Evolutionary conservation across 768 basidiomycete species (phyloP).

Genomic region (Tulasnella sp.): DNA sequence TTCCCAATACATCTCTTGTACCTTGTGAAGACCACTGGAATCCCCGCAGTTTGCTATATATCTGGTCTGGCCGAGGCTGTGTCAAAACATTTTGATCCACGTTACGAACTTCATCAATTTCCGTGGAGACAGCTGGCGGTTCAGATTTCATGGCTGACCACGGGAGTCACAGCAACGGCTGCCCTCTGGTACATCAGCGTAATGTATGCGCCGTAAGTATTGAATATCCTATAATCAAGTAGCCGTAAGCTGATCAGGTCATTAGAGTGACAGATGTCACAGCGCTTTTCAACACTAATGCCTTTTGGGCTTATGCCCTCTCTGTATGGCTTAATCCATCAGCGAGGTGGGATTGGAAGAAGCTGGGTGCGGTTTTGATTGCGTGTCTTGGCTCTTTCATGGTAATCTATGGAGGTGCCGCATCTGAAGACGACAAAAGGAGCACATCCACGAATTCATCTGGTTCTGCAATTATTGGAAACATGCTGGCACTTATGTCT

Average conservation of each 20-base stretch:
- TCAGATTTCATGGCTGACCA: conserved; percentile 35
- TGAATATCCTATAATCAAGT: neutral
- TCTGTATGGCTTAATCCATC: conserved; percentile 35
- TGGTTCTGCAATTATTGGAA: conserved; percentile 33
- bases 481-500: conserved; percentile 56
- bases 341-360: conserved; percentile 47
- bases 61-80: conserved; percentile 33
- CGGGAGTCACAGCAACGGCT: conserved; percentile 48
- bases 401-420: conserved; percentile 64
- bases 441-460: neutral
- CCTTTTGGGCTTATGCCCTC: conserved; percentile 84
- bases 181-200: conserved; percentile 68
- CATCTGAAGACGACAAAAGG: neutral
- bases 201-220: conserved; percentile 54
- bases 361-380: conserved; percentile 56
- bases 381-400: conserved; percentile 70
- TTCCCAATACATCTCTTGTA: conserved; percentile 72
- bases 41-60: conserved; percentile 38
- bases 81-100: conserved; percentile 34
- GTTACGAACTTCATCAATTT: conserved; percentile 9
- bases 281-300: conserved; percentile 72
- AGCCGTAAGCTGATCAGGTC: conserved; percentile 3
- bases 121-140: conserved; percentile 15
- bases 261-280: conserved; percentile 71
- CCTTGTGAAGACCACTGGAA: conserved; percentile 39